These are phyloP conservation scores for Quercus glauca DNA, from an alignment of 306 rosid genomes.

Conservation along the genomic window DNA sequence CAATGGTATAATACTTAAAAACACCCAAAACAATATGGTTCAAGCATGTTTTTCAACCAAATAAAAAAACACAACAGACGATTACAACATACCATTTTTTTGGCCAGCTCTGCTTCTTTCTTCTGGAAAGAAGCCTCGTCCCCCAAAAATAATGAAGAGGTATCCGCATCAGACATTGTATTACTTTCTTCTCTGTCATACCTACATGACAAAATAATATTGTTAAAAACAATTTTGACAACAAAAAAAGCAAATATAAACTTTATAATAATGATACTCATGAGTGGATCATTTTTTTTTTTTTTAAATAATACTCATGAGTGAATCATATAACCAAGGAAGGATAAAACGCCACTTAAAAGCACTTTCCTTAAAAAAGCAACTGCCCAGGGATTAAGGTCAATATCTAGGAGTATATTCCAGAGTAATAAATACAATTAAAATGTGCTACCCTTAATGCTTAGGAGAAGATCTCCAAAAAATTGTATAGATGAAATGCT, in stretches of 20 bases:
- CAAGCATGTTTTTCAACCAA: background rate
- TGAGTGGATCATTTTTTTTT: background rate
- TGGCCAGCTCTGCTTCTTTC: conserved; percentile 96
- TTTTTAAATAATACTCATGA: background rate
- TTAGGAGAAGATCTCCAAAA: background rate
- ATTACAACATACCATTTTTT: conserved; percentile 66
- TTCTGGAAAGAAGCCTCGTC: conserved; percentile 89
- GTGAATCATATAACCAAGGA: too few species aligned
- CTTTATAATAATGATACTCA: background rate
- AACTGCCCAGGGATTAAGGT: too few species aligned
- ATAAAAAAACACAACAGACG: background rate
- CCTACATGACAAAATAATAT: conserved; percentile 43
- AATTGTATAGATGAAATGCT: background rate
- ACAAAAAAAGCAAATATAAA: background rate
- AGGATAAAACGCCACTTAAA: too few species aligned
- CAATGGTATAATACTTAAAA: background rate
- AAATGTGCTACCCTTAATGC: background rate
- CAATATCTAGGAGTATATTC: background rate
- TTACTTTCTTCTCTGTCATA: conserved; percentile 97
- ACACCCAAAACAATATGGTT: conserved; percentile 3
- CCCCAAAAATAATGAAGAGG: conserved; percentile 71
- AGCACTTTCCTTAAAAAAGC: too few species aligned
- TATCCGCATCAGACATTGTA: conserved; percentile 69
- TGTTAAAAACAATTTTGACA: conserved; percentile 20
- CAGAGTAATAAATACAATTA: background rate